phyloP scores from a whole-genome alignment of 805 yeast genomes.

The Jamesozyma lodderae region DNA sequence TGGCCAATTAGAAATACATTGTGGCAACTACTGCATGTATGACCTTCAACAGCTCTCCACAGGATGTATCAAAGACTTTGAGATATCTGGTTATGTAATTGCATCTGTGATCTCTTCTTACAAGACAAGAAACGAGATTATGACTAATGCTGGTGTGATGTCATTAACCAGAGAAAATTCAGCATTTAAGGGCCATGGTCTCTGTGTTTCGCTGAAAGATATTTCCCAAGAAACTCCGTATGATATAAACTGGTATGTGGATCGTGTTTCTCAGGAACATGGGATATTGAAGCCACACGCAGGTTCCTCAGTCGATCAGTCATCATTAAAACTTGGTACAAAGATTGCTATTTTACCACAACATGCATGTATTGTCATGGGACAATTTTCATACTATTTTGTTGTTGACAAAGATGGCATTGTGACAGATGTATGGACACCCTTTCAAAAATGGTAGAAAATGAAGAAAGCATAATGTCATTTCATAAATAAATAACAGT shows the following conservation, averaged over 20 bases:
- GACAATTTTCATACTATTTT: slow-evolving; percentile 49
- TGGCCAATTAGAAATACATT: slow-evolving; percentile 58
- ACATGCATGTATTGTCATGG: slow-evolving; percentile 66
- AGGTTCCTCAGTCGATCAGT: slow-evolving; percentile 15
- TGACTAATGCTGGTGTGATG: slow-evolving; percentile 66
- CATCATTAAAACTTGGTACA: slow-evolving; percentile 34
- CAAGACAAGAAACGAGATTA: slow-evolving; percentile 44
- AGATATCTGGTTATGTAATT: slow-evolving; percentile 44
- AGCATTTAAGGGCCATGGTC: slow-evolving; percentile 48
- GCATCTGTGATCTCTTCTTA: slow-evolving; percentile 55
- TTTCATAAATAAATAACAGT: too few relatives aligned
- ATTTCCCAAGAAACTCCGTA: slow-evolving; percentile 34
- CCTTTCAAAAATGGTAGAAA: slow-evolving; percentile 43
- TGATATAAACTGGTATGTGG: slow-evolving; percentile 50
- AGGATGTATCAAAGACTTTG: slow-evolving; percentile 38
- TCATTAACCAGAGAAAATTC: slow-evolving; percentile 63
- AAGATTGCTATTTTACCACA: slow-evolving; percentile 53
- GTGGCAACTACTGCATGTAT: slow-evolving; percentile 70
- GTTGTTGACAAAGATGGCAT: slow-evolving; percentile 40
- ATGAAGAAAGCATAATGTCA: background rate
- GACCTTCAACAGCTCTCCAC: slow-evolving; percentile 76
- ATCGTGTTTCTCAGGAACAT: slow-evolving; percentile 69
- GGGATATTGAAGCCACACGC: slow-evolving; percentile 53
- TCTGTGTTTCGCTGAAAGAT: slow-evolving; percentile 11
- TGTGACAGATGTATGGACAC: slow-evolving; percentile 57